Evolutionary conservation across 2,329 filamentous ascomycete species (phyloP), one percentile per base, ranked within the genome.

Genomic region (Graphilbum fragrans): DNA sequence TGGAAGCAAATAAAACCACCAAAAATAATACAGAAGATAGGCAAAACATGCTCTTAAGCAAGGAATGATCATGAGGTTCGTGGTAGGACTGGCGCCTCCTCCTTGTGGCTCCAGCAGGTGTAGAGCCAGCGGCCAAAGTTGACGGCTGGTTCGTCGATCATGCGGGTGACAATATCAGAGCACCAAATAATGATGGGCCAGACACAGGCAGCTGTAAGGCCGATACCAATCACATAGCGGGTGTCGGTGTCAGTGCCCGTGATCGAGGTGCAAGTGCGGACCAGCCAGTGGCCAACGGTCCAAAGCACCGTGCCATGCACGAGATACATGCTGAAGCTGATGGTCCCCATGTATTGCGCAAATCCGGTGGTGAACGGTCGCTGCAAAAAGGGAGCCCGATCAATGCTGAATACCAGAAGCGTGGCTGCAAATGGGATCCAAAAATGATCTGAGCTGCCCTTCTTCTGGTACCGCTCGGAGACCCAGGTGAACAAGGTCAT

Each of bases 291-390:
- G 11, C 72, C 72, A 17, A 69, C 49, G 2, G 65, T 65, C 49
- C 74, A 71, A 51, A 70, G 63, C 3, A 69, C 63, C 4, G 71
- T 69, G 1, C 73, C 72, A 52, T 80, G 75, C 60, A 77, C 69
- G 14, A 80, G 64, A 53, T 80, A 80, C 21, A 80, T 53, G 38
- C 72, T 67, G 52, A 74, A 80, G 40, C 71, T 77, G 48, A 79
- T 69, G 52, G 68, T 68, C 44, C 75, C 75, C 6, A 79, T 58
- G 55, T 78, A 79, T 37, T 49, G 47, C 7, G 47, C 21, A 6
- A 55, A 43, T 6, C 42, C 35, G 4, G 47, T 52, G 5, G 50
- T 60, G 45, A 58, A 59, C 5, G 50, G 43, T 9, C 45, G 35
- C 41, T 58, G 55, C 16, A 60, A 33, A 9, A 47, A 44, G 1